phyloP scores from a whole-genome alignment of 2,329 filamentous ascomycete genomes.

The Neopestalotiopsis sp. region DNA sequence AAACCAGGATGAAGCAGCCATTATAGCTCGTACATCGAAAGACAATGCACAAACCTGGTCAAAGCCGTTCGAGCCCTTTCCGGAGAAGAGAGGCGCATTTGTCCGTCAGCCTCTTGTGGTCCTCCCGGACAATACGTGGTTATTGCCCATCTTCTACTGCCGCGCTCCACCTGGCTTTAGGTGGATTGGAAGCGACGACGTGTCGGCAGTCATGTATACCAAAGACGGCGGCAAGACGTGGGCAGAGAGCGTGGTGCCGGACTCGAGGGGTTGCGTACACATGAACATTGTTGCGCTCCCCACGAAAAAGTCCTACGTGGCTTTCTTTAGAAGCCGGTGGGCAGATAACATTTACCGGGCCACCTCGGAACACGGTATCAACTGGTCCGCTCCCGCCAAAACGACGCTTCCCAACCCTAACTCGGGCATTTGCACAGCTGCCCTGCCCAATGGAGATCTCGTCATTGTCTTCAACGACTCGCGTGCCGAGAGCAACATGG shows the following conservation, averaged over 20 bases:
- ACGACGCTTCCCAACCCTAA: slow-evolving; percentile 49
- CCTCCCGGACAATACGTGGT: slow-evolving; percentile 43
- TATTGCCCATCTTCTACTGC: slow-evolving; percentile 49
- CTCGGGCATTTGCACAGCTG: slow-evolving; percentile 46
- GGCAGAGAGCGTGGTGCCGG: slow-evolving; percentile 42
- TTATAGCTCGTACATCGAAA: slow-evolving; percentile 42
- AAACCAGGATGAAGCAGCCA: slow-evolving; percentile 47
- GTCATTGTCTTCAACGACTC: slow-evolving; percentile 49
- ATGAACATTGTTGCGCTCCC: slow-evolving; percentile 46
- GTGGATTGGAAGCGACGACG: slow-evolving; percentile 51
- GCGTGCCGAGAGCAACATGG: slow-evolving; percentile 35
- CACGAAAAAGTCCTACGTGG: slow-evolving; percentile 36
- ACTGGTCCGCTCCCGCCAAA: slow-evolving; percentile 42
- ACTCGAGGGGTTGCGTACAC: slow-evolving; percentile 46
- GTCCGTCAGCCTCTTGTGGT: slow-evolving; percentile 47
- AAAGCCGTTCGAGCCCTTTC: slow-evolving; percentile 37
- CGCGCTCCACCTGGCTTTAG: slow-evolving; percentile 43
- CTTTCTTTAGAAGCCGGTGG: slow-evolving; percentile 50
- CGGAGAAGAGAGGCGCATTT: slow-evolving; percentile 42
- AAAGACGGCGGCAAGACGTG: slow-evolving; percentile 45
- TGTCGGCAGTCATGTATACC: slow-evolving; percentile 44
- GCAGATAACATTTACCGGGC: slow-evolving; percentile 49
- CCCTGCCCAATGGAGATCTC: slow-evolving; percentile 40
- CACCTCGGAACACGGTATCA: slow-evolving; percentile 43
- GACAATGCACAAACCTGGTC: slow-evolving; percentile 46